Conservation (phyloP, 352 stramenopile species). For the Pelagophyceae sp. region DNA sequence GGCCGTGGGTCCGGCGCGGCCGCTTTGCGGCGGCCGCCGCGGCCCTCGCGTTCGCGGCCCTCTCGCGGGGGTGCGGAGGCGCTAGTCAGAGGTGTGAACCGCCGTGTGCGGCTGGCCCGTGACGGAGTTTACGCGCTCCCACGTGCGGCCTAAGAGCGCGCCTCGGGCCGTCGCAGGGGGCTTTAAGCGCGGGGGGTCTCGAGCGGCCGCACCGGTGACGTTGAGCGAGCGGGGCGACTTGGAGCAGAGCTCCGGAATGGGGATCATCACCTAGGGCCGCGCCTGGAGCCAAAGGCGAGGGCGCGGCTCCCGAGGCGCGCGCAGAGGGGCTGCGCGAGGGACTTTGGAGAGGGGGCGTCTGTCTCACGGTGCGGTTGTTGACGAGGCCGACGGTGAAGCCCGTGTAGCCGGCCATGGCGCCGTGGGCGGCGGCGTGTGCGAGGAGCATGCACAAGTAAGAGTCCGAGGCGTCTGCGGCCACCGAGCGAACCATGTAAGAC, state of each 20-base stretch:
- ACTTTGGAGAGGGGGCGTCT: too few species aligned
- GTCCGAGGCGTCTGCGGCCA: slow-evolving; percentile 75
- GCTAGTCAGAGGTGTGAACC: too few species aligned
- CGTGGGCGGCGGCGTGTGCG: slow-evolving; percentile 93
- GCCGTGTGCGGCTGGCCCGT: slow-evolving; percentile 92
- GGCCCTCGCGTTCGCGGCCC: too few species aligned
- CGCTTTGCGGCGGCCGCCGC: too few species aligned
- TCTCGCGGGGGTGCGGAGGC: too few species aligned
- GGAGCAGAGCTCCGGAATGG: slow-evolving; percentile 28
- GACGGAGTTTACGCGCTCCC: slow-evolving; percentile 84
- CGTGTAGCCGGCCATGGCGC: slow-evolving; percentile 93
- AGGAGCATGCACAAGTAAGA: slow-evolving; percentile 92
- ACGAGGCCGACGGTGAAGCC: slow-evolving; percentile 92
- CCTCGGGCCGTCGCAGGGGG: not conserved
- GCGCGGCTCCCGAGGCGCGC: too few species aligned
- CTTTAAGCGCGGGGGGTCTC: not conserved
- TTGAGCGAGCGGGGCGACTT: slow-evolving; percentile 54
- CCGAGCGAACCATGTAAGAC: slow-evolving; percentile 81
- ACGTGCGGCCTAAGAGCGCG: slow-evolving; percentile 53
- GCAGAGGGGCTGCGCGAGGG: too few species aligned
- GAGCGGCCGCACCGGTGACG: too few species aligned
- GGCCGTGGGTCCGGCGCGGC: too few species aligned
- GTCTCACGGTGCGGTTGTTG: slow-evolving; percentile 91
- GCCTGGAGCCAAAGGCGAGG: too few species aligned
- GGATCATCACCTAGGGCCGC: slow-evolving; percentile 26